Evolutionary conservation across 2,329 filamentous ascomycete species (phyloP), one percentile per base, ranked within the genome.

Genomic region (Fusarium brachygibbosum): DNA sequence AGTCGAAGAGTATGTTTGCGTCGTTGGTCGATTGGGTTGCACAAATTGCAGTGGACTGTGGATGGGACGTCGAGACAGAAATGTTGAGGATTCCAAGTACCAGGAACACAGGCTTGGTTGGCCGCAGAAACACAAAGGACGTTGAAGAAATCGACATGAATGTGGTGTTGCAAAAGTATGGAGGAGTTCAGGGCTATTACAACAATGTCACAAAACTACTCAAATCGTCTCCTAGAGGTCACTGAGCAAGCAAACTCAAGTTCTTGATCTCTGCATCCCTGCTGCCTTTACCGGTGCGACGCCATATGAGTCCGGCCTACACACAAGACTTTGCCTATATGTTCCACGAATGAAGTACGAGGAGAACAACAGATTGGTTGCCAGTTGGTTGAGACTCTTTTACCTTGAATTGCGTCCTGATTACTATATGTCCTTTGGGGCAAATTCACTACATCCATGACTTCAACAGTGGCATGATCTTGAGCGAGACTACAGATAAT

Each of bases 61-160:
- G 92, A 3, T 97, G 90, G 84, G 80, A 84, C 7, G 86, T 93
- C 1, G 93, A 98, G 79, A 92, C 87, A 67, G 95, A 97, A 74
- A 90, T 96, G 83, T 79, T 99, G 73, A 86, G 95, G 45, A 98
- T 99, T 66, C 96, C 96, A 1, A 97, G 93, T 78, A 98, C 95
- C 38, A 85, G 96, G 66, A 98, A 98, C 78, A 89, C 90, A 19
- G 93, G 90, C 1, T 82, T 99, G 31, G 77, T 98, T 40, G 94
- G 94, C 6, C 86, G 93, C 32, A 79, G 76, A 42, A 79, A 80
- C 49, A 75, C 72, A 6, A 71, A 63, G 48, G 46, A 67, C 0
- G 42, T 58, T 1, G 73, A 72, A 5, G 72, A 81, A 12, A 68
- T 82, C 7, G 79, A 86, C 49, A 71, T 88, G 23, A 58, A 78